Conservation (phyloP, 2,329 filamentous ascomycete species). For the Sphaerulina populicola region DNA sequence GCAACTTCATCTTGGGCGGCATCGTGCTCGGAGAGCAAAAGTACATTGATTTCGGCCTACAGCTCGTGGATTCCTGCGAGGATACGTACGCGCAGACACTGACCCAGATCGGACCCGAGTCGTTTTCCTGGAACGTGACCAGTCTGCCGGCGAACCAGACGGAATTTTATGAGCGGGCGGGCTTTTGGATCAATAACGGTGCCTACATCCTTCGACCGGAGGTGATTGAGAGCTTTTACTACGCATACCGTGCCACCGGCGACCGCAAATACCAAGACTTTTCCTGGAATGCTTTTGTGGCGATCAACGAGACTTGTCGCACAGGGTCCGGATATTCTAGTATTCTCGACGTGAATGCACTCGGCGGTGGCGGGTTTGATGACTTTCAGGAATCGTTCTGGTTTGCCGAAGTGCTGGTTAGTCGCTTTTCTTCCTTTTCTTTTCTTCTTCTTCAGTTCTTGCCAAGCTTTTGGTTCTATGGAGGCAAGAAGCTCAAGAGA, state of each 20-base stretch:
- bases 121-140: slow-evolving; percentile 36
- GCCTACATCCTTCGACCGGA: slow-evolving; percentile 58
- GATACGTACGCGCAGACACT: slow-evolving; percentile 61
- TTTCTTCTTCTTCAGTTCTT: no score
- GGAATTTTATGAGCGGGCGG: slow-evolving; percentile 56
- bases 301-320: slow-evolving; percentile 17
- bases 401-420: slow-evolving; percentile 66
- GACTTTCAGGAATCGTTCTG: slow-evolving; percentile 82
- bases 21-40: slow-evolving; percentile 56
- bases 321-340: slow-evolving; percentile 15
- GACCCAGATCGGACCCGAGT: slow-evolving; percentile 70
- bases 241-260: slow-evolving; percentile 20
- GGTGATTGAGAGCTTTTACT: slow-evolving; percentile 22
- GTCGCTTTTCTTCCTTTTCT: no score
- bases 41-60: slow-evolving; percentile 66
- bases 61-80: slow-evolving; percentile 65
- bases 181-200: slow-evolving; percentile 56
- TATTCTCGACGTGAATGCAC: slow-evolving; percentile 14
- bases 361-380: slow-evolving; percentile 38
- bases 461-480: no score
- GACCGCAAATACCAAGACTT: slow-evolving; percentile 19
- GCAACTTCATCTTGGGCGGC: slow-evolving; percentile 80
- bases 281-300: slow-evolving; percentile 17
- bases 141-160: slow-evolving; percentile 33
- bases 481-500: no score